These are phyloP conservation scores for Tylopilus sp. DNA, from an alignment of 768 basidiomycete species.

Conservation along the genomic window DNA sequence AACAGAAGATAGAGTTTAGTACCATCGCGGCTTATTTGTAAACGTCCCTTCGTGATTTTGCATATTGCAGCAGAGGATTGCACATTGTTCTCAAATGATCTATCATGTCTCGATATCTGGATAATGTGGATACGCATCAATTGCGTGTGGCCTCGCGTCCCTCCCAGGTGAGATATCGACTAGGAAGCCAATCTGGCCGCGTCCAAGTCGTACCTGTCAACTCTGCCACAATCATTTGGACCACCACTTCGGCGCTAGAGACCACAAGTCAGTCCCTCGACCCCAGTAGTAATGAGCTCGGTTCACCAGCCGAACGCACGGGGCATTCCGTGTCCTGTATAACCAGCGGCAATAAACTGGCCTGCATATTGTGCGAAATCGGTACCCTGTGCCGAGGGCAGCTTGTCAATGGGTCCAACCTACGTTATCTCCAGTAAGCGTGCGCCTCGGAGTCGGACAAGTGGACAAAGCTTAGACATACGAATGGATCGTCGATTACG, in stretches of 20 bases:
- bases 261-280: background rate
- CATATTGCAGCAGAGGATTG: no score
- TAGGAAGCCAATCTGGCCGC: conserved; percentile 61
- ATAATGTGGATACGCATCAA: background rate
- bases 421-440: conserved; percentile 22
- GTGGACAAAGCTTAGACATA: conserved; percentile 32
- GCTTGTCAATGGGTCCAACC: conserved; percentile 60
- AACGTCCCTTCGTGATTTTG: no score
- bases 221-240: conserved; percentile 54
- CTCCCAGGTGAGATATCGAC: conserved; percentile 44
- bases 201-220: conserved; percentile 44
- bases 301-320: conserved; percentile 61
- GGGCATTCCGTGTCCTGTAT: conserved; percentile 79
- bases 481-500: conserved; percentile 58
- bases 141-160: background rate
- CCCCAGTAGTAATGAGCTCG: background rate
- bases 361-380: conserved; percentile 38
- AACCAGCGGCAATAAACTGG: conserved; percentile 73
- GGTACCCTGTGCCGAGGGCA: conserved; percentile 10
- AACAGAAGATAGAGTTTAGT: background rate
- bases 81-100: background rate
- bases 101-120: background rate
- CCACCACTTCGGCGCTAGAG: conserved; percentile 57
- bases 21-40: background rate
- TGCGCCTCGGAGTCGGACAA: background rate